phyloP scores from a whole-genome alignment of 2,329 filamentous ascomycete genomes.

The Trichoderma gracile region DNA sequence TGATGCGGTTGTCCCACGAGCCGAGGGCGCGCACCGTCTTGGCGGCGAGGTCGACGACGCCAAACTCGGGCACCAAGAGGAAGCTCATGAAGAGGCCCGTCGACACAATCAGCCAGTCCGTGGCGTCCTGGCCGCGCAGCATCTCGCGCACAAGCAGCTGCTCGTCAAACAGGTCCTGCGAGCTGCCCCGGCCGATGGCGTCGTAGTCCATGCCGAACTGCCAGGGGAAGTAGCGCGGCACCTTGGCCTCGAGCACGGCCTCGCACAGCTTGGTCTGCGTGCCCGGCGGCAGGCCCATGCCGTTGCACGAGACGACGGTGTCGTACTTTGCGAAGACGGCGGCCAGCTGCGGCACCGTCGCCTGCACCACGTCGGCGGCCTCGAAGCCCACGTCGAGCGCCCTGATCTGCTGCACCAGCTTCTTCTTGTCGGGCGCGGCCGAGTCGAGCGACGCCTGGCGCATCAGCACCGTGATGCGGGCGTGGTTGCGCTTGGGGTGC shows the following conservation, averaged over 20 bases:
- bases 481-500: conserved; percentile 45
- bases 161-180: conserved; percentile 68
- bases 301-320: conserved; percentile 60
- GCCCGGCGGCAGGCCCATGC: conserved; percentile 57
- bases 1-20: conserved; percentile 62
- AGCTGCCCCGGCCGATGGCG: conserved; percentile 56
- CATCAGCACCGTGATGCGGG: conserved; percentile 54
- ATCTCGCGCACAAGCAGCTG: conserved; percentile 59
- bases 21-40: conserved; percentile 56
- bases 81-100: conserved; percentile 72
- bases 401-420: conserved; percentile 39
- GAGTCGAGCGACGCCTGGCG: conserved; percentile 50
- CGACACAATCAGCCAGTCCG: conserved; percentile 65
- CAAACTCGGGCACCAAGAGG: conserved; percentile 63
- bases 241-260: conserved; percentile 54
- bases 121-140: conserved; percentile 43
- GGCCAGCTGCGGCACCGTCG: conserved; percentile 42
- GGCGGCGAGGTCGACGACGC: conserved; percentile 55
- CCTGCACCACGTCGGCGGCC: conserved; percentile 46
- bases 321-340: conserved; percentile 49
- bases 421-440: conserved; percentile 40
- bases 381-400: conserved; percentile 45
- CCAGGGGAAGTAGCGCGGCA: conserved; percentile 63
- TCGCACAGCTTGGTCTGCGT: conserved; percentile 59
- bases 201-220: conserved; percentile 76